These are phyloP conservation scores for Canna indica DNA, from an alignment of 176 grass and related monocot species.

Conservation along the genomic window DNA sequence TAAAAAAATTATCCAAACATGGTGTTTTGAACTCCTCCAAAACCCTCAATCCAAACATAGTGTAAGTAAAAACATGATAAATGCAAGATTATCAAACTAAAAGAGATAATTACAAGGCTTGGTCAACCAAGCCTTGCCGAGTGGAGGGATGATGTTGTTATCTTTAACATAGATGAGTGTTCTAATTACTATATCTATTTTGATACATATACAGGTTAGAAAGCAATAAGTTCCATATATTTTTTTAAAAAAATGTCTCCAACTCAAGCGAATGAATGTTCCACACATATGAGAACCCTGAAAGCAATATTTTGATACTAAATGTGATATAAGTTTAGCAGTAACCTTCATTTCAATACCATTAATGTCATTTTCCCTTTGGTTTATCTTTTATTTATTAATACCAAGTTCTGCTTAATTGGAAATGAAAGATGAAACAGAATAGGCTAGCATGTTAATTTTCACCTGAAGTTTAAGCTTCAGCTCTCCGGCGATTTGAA, in stretches of 20 bases:
- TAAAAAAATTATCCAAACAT: too few relatives aligned
- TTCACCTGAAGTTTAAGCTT: conserved; percentile 82
- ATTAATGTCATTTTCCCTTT: neutral
- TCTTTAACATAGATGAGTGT: too few relatives aligned
- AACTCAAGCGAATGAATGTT: neutral
- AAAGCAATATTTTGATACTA: neutral
- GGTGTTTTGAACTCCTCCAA: too few relatives aligned
- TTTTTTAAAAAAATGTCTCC: neutral
- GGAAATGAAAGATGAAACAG: neutral
- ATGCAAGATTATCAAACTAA: too few relatives aligned
- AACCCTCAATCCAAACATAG: too few relatives aligned
- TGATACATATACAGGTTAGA: neutral
- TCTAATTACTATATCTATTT: neutral
- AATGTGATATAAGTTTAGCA: neutral
- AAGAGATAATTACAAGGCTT: too few relatives aligned
- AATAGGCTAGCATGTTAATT: neutral
- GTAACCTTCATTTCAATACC: neutral
- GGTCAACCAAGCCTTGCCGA: too few relatives aligned
- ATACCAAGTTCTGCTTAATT: neutral
- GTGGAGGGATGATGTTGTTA: too few relatives aligned
- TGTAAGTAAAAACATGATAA: too few relatives aligned
- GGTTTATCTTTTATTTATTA: neutral
- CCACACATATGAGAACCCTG: neutral
- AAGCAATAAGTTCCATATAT: too few relatives aligned
- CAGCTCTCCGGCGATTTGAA: conserved; percentile 48